Evolutionary conservation across 352 stramenopile genomes (phyloP).

Genomic region (Pythium folliculosum): DNA sequence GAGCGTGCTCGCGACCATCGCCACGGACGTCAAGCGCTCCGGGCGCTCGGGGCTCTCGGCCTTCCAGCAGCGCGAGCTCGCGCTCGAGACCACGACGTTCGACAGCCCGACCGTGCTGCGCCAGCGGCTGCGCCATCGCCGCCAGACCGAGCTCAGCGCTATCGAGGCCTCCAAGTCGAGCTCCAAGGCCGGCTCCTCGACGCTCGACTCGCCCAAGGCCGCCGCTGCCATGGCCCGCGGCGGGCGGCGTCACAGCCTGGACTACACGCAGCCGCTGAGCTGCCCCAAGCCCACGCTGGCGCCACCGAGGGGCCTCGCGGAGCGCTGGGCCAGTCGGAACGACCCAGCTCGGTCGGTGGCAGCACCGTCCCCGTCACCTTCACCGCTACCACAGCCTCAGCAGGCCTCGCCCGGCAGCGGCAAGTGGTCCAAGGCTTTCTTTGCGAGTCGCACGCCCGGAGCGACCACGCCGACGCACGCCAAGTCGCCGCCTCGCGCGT

Average conservation of each 20-base stretch:
- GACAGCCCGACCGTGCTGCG: constrained; percentile 10
- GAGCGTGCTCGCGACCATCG: constrained; percentile 29
- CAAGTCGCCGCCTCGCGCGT: background rate
- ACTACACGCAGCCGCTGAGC: constrained; percentile 18
- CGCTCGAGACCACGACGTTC: constrained; percentile 18
- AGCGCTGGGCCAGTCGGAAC: background rate
- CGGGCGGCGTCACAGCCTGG: constrained; percentile 15
- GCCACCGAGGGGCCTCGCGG: background rate
- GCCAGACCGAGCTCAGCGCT: constrained; percentile 9
- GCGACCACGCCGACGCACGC: background rate
- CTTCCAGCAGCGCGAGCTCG: constrained; percentile 15
- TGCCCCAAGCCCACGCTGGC: constrained; percentile 25
- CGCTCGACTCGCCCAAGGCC: background rate
- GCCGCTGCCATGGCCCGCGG: background rate
- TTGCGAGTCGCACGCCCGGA: constrained; percentile 9
- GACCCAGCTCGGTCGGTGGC: background rate
- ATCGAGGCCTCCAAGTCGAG: constrained; percentile 15
- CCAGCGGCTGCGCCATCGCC: background rate
- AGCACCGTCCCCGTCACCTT: constrained; percentile 4
- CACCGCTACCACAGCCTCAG: background rate
- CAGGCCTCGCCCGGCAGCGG: background rate
- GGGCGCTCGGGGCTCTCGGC: background rate
- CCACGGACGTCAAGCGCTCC: constrained; percentile 17
- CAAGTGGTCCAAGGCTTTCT: constrained; percentile 29
- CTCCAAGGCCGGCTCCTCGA: background rate